Evolutionary conservation across 2,329 filamentous ascomycete genomes (phyloP), one percentile per base, ranked within the genome.

Genomic region (Myriosclerotinia duriaeana): DNA sequence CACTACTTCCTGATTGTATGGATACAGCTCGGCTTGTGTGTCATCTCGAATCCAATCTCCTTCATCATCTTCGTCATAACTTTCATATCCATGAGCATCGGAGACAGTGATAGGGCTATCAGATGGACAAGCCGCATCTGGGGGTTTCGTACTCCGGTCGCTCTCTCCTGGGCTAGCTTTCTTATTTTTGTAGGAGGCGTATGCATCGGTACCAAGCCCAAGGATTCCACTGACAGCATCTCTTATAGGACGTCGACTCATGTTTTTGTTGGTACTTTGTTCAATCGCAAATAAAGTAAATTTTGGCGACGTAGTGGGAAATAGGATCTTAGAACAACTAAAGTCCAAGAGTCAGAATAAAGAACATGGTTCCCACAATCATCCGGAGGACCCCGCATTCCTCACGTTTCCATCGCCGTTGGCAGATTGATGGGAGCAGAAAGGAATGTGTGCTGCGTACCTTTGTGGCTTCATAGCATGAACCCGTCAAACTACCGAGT

Each of bases 41-140:
- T 65, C 53, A 34, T 65, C 53, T 38, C 53, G 22, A 12, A 65
- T 11, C 63, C 63, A 65, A 59, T 65, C 63, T 12, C 63, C 53
- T 38, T 65, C 63, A 11, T 65, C 63, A 14, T 59, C 63, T 38
- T 65, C 53, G 52, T 65, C 63, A 6, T 60, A 65, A 44, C 53
- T 52, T 34, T 59, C 46, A 20, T 60, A 65, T 30, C 6, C 53
- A 34, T 60, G 30, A 9, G 22, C 22, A 26, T 65, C 34, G 7
- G 11, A 22, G 17, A 36, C n/a, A 20, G 22, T 46, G 15, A 20
- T 15, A 15, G 36, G 30, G n/a, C n/a, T 38, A 22, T 38, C 7
- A 4, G 22, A n/a, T 3, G 42, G 22, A 22, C 7, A 0, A 15
- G 22, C n/a, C 9, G 26, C 17, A 15, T 60, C 46, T 9, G 46